A percentile compares a stretch with the other conserved stretches of the same genome.
These are phyloP conservation scores for Elsinoe australis DNA, from an alignment of 2,329 filamentous ascomycete genomes.

Conservation along the genomic window DNA sequence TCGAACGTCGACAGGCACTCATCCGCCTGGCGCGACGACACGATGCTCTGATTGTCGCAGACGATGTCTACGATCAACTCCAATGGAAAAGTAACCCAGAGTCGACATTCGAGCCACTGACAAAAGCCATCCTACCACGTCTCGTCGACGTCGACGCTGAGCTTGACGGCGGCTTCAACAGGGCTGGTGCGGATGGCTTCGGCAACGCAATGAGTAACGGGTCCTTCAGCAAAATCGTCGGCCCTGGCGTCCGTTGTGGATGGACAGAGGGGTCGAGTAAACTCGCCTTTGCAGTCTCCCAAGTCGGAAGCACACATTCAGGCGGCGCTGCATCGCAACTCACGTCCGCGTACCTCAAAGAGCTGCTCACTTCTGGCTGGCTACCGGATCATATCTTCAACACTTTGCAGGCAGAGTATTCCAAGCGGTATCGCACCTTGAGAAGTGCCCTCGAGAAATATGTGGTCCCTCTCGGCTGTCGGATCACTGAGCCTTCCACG, in stretches of 20 bases:
- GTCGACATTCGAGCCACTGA: constrained; percentile 21
- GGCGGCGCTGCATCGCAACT: constrained; percentile 55
- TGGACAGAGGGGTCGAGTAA: constrained; percentile 70
- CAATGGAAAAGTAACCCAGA: constrained; percentile 56
- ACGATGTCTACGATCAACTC: constrained; percentile 92
- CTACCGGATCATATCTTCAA: constrained; percentile 48
- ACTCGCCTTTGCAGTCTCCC: constrained; percentile 51
- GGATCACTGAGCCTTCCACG: constrained; percentile 36
- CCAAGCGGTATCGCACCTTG: constrained; percentile 47
- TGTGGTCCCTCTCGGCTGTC: constrained; percentile 57
- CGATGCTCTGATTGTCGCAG: constrained; percentile 74
- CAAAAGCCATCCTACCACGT: constrained; percentile 53
- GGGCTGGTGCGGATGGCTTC: constrained; percentile 50
- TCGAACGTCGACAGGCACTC: constrained; percentile 57
- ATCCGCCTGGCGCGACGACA: constrained; percentile 69
- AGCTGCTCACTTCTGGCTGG: constrained; percentile 45
- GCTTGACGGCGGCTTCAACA: constrained; percentile 50
- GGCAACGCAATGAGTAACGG: constrained; percentile 81
- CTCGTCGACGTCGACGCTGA: constrained; percentile 70
- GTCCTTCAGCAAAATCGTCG: constrained; percentile 81
- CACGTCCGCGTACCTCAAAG: constrained; percentile 49
- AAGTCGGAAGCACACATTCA: constrained; percentile 51
- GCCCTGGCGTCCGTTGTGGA: constrained; percentile 74
- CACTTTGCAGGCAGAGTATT: constrained; percentile 50
- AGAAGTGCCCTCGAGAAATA: constrained; percentile 51